These are phyloP conservation scores for Posidonia oceanica DNA, from an alignment of 116 monocot genomes.

Conservation along the genomic window DNA sequence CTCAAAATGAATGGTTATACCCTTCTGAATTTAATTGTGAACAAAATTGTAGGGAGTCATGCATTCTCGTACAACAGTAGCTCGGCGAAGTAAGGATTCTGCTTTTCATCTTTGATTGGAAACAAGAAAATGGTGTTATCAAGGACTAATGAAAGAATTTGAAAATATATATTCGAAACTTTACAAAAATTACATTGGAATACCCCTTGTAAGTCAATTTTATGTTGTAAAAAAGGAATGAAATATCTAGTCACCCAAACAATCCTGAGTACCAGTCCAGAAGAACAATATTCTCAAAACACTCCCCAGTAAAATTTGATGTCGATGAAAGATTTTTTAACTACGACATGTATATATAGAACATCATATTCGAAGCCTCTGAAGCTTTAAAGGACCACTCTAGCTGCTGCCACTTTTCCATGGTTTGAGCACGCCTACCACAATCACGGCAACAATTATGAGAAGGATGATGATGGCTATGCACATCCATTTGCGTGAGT, in stretches of 20 bases:
- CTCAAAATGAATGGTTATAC: too few relatives aligned
- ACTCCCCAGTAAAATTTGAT: background rate
- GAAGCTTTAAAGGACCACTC: background rate
- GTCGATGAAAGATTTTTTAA: background rate
- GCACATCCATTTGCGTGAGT: constrained; percentile 55
- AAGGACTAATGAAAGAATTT: too few relatives aligned
- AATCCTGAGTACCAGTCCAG: background rate
- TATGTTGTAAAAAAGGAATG: background rate
- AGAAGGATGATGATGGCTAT: constrained; percentile 46
- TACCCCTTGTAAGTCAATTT: too few relatives aligned
- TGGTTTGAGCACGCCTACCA: constrained; percentile 36
- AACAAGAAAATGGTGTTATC: too few relatives aligned
- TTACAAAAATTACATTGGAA: too few relatives aligned
- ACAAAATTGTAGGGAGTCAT: too few relatives aligned
- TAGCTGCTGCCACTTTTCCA: constrained; percentile 16
- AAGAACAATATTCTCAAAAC: background rate
- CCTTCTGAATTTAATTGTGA: too few relatives aligned
- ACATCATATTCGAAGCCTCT: background rate
- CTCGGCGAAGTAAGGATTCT: too few relatives aligned
- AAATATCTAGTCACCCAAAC: background rate
- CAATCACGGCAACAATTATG: constrained; percentile 32
- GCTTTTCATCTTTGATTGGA: too few relatives aligned
- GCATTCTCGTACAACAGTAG: too few relatives aligned
- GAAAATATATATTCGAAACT: too few relatives aligned
- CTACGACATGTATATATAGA: background rate